Percentiles rank a stretch among this genome's conserved stretches.
Evolutionary conservation across 306 rosid species (phyloP).

Genomic region (Lathyrus tuberosus): DNA sequence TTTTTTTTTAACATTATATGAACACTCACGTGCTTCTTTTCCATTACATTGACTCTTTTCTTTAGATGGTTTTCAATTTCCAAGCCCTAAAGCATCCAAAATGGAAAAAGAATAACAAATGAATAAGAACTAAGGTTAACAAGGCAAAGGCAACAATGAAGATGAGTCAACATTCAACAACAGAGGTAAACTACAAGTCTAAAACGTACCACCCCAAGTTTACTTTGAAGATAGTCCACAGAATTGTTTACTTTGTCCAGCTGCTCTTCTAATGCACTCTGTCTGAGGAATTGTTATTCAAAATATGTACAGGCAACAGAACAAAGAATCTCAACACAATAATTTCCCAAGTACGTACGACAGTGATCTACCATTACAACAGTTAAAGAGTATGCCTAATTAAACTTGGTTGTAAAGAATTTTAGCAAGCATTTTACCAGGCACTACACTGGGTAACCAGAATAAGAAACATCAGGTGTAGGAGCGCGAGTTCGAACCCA

Average conservation of each 20-base stretch:
- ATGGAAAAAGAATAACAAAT: slow-evolving; percentile 12
- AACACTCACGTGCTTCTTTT: slow-evolving; percentile 76
- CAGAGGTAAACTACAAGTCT: slow-evolving; percentile 28
- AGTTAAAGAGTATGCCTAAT: slow-evolving; percentile 24
- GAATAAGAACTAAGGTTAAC: background rate
- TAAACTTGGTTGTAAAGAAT: slow-evolving; percentile 21
- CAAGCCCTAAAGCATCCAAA: slow-evolving; percentile 74
- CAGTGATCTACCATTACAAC: slow-evolving; percentile 23
- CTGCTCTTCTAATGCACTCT: slow-evolving; percentile 93
- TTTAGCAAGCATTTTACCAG: slow-evolving; percentile 2
- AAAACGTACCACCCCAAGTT: slow-evolving; percentile 75
- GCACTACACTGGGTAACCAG: slow-evolving; percentile 29
- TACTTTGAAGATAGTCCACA: slow-evolving; percentile 68
- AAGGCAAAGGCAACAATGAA: slow-evolving; percentile 21
- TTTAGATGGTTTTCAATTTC: slow-evolving; percentile 94
- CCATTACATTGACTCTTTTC: slow-evolving; percentile 67
- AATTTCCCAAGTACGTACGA: slow-evolving; percentile 22
- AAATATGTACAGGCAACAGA: slow-evolving; percentile 50
- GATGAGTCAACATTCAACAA: slow-evolving; percentile 8
- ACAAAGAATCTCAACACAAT: slow-evolving; percentile 43
- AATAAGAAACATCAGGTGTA: slow-evolving; percentile 3
- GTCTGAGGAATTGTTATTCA: slow-evolving; percentile 94
- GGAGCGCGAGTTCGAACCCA: no score
- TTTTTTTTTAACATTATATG: slow-evolving; percentile 7
- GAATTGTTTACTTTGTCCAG: slow-evolving; percentile 68